Evolutionary conservation across 495 filamentous ascomycete species (phyloP).

Genomic region (Hypoxylon subgilvum): DNA sequence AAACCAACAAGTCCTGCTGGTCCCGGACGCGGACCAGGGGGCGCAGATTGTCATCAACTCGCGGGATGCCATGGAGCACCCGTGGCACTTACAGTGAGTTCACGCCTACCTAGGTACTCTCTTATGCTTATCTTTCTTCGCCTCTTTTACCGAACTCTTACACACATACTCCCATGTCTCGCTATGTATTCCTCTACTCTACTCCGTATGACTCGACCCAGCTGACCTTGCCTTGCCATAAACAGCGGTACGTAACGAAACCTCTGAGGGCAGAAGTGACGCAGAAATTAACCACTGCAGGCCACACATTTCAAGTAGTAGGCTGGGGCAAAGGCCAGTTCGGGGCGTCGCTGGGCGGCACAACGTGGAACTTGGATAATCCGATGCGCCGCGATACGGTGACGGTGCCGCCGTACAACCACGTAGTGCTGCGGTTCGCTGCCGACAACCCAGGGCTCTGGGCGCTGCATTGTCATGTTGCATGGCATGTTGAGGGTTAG

Average conservation of each 20-base stretch:
- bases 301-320: conserved; percentile 45
- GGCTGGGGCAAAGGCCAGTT: conserved; percentile 41
- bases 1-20: conserved; percentile 42
- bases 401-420: conserved; percentile 35
- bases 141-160: too few species aligned
- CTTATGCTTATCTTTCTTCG: background rate
- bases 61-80: conserved; percentile 60
- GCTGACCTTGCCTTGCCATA: too few species aligned
- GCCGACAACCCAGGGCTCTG: conserved; percentile 46
- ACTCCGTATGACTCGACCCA: background rate
- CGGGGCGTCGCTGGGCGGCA: conserved; percentile 22
- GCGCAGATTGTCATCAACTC: conserved; percentile 72
- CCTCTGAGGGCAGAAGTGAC: background rate
- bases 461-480: conserved; percentile 45
- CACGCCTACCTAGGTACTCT: background rate
- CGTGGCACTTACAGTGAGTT: conserved; percentile 45
- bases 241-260: conserved; percentile 13
- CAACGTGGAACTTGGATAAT: conserved; percentile 38
- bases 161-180: too few species aligned
- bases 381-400: conserved; percentile 45
- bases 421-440: conserved; percentile 41
- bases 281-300: conserved; percentile 1
- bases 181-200: too few species aligned
- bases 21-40: conserved; percentile 68
- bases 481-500: conserved; percentile 43